These are phyloP conservation scores for Salvia rosmarinus DNA, from an alignment of 257 asterid genomes.

Conservation along the genomic window DNA sequence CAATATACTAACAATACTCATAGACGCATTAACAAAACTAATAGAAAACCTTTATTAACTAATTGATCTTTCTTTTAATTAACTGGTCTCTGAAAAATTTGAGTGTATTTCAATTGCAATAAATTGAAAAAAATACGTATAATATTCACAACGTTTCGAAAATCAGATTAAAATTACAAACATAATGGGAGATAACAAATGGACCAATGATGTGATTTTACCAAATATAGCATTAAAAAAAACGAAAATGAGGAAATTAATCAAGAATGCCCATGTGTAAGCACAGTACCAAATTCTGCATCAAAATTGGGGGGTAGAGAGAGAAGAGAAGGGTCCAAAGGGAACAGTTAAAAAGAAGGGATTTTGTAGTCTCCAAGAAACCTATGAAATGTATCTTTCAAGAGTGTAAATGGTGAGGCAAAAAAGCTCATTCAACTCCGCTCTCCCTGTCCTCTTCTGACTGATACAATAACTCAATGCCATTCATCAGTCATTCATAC, in stretches of 20 bases:
- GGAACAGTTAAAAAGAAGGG: conserved; percentile 26
- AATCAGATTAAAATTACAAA: no score
- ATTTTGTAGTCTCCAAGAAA: conserved; percentile 30
- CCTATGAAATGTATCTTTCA: conserved; percentile 41
- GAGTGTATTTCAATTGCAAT: no score
- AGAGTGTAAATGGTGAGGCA: conserved; percentile 38
- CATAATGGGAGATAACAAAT: no score
- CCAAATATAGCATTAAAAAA: neutral
- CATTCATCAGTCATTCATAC: conserved; percentile 45
- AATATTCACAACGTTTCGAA: no score
- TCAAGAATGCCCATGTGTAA: conserved; percentile 16
- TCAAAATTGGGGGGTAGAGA: neutral
- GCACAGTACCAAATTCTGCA: conserved; percentile 24
- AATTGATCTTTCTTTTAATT: no score
- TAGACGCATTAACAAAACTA: no score
- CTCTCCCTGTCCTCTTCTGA: conserved; percentile 35
- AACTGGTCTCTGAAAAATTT: no score
- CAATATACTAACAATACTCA: no score
- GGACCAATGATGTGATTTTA: neutral
- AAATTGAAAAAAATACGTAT: no score
- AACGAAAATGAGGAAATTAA: neutral
- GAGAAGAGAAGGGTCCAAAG: conserved; percentile 27
- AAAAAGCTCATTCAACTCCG: conserved; percentile 37
- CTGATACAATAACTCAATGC: conserved; percentile 45
- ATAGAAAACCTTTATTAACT: no score